Percentiles rank a stretch among this genome's conserved stretches.
These are phyloP conservation scores for Oleoguttula mirabilis DNA, from an alignment of 495 filamentous ascomycete genomes.

Conservation along the genomic window DNA sequence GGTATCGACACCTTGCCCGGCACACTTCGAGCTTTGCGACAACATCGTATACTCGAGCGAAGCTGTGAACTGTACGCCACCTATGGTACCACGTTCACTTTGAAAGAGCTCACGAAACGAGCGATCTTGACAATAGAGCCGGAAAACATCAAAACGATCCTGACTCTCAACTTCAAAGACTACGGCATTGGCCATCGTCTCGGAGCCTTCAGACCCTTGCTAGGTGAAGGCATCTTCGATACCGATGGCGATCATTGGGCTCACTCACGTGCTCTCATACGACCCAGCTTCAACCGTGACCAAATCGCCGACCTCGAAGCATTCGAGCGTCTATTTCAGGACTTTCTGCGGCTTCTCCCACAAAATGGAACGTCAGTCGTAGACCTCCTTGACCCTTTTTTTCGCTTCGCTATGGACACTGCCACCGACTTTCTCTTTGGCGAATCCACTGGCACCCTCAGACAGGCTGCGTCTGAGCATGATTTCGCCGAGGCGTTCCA, in stretches of 20 bases:
- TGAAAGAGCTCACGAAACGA: too few relatives aligned
- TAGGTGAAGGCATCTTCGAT: constrained; percentile 51
- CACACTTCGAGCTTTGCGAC: too few relatives aligned
- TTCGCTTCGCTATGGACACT: constrained; percentile 51
- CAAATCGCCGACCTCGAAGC: constrained; percentile 46
- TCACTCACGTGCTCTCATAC: constrained; percentile 46
- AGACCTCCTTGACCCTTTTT: constrained; percentile 56
- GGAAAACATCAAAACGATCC: too few relatives aligned
- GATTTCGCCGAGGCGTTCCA: constrained; percentile 17
- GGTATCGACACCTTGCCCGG: too few relatives aligned
- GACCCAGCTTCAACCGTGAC: constrained; percentile 47
- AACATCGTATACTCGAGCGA: too few relatives aligned
- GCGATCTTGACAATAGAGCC: too few relatives aligned
- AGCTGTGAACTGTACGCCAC: too few relatives aligned
- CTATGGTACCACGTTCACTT: too few relatives aligned
- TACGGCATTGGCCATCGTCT: too few relatives aligned
- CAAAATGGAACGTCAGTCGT: constrained; percentile 37
- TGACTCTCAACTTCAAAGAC: too few relatives aligned
- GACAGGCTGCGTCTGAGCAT: constrained; percentile 23
- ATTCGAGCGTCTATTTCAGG: constrained; percentile 46
- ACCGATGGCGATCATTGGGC: constrained; percentile 53
- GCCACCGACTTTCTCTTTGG: constrained; percentile 63
- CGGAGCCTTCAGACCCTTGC: too few relatives aligned
- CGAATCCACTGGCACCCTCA: too few relatives aligned
- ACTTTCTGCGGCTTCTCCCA: constrained; percentile 36